phyloP scores from a whole-genome alignment of 805 yeast genomes.

The Wickerhamiella spandovensis region DNA sequence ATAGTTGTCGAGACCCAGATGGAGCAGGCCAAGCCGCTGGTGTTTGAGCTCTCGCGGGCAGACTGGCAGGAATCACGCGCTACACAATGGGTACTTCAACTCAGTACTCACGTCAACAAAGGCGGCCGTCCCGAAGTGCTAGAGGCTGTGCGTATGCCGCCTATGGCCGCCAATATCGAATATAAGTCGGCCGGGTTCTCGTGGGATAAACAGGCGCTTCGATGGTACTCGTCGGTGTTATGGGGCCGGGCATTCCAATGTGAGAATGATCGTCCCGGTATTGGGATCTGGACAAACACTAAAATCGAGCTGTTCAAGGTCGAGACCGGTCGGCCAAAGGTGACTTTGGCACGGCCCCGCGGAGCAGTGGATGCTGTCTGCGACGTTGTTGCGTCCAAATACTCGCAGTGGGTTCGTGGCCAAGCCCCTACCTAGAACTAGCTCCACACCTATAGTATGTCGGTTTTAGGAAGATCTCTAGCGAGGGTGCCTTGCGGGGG shows the following conservation, averaged over 20 bases:
- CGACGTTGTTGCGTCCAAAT: slow-evolving; percentile 34
- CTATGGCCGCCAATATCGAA: slow-evolving; percentile 10
- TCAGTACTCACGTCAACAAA: neutral
- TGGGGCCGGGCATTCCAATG: slow-evolving; percentile 42
- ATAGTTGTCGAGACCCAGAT: neutral
- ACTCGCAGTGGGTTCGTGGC: slow-evolving; percentile 13
- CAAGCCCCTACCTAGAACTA: too few species aligned
- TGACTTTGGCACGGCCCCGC: slow-evolving; percentile 28
- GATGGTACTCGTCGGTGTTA: slow-evolving; percentile 61
- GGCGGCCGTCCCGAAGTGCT: neutral
- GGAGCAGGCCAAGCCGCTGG: slow-evolving; percentile 2
- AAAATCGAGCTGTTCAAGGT: slow-evolving; percentile 38
- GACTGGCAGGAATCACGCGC: neutral
- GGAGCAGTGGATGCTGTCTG: slow-evolving; percentile 39
- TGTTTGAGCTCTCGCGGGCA: neutral
- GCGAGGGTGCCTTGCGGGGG: too few species aligned
- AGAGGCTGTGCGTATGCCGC: neutral
- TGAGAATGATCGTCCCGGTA: slow-evolving; percentile 11
- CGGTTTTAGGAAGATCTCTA: too few species aligned
- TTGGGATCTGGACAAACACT: slow-evolving; percentile 43
- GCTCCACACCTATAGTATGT: too few species aligned
- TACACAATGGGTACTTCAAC: neutral
- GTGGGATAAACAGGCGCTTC: slow-evolving; percentile 53
- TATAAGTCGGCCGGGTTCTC: slow-evolving; percentile 38
- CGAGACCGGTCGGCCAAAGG: slow-evolving; percentile 29